phyloP scores from a whole-genome alignment of 768 basidiomycete genomes.

The Termitomyces sp. region DNA sequence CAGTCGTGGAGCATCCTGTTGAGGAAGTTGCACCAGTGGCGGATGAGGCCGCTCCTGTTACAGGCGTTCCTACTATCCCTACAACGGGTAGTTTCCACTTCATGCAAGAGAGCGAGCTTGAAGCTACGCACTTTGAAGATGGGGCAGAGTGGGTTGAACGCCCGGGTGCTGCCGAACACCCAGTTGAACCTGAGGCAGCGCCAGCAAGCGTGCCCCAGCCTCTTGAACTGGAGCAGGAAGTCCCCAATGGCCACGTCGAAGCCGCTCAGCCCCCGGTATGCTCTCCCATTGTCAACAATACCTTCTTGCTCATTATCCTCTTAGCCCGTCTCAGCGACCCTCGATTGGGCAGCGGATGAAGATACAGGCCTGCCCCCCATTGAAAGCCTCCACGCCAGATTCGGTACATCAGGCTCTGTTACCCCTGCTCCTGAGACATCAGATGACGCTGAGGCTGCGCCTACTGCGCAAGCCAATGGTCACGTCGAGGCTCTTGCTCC shows the following conservation, averaged over 20 bases:
- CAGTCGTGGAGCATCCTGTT: conserved; percentile 26
- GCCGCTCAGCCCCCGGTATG: conserved; percentile 10
- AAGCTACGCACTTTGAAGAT: conserved; percentile 45
- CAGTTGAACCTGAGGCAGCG: conserved; percentile 13
- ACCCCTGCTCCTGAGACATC: conserved; percentile 42
- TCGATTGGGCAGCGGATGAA: conserved; percentile 86
- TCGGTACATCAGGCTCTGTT: conserved; percentile 68
- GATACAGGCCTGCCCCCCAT: conserved; percentile 75
- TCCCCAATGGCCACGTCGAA: conserved; percentile 12
- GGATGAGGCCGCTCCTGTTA: conserved; percentile 24
- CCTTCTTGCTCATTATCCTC: not conserved
- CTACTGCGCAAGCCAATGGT: conserved; percentile 24
- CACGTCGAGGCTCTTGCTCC: conserved; percentile 17
- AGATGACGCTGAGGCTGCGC: conserved; percentile 16
- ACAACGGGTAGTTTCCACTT: conserved; percentile 64
- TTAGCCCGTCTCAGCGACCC: conserved; percentile 23
- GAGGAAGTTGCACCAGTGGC: conserved; percentile 5
- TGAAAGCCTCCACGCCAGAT: conserved; percentile 67
- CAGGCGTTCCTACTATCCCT: conserved; percentile 34
- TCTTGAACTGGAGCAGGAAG: conserved; percentile 10
- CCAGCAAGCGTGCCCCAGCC: conserved; percentile 12
- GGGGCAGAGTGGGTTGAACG: conserved; percentile 53
- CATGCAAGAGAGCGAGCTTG: conserved; percentile 79
- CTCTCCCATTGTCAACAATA: not conserved
- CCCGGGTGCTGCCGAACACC: conserved; percentile 29